Base-by-base conservation (phyloP, 345 rosid genomes). In the Cochlearia excelsa region DNA sequence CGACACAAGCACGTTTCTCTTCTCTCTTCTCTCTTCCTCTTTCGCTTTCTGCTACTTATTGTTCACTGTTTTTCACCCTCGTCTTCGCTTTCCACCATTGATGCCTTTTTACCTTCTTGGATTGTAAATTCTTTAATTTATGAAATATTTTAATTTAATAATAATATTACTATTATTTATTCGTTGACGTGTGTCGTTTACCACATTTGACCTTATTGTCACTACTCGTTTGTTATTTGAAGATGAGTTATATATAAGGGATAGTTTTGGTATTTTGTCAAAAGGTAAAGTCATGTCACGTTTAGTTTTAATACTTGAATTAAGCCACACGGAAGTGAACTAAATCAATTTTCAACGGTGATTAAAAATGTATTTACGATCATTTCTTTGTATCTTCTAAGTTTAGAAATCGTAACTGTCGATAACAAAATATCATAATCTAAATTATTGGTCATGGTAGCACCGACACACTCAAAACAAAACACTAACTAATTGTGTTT, bases 111-210 rank as follows among this genome's bases (percentile, higher is more conserved):
- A 0, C 51, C 26, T 10, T 26, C 26, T 53, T 48, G 43, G 29
- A 57, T 9, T 64, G 6, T 11, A 46, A 46, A 8, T 29, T 57
- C 55, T 55, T 4, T 9, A 39, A 50, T 51, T 58, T 67, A 53
- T 65, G 59, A 59, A 29, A 1, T 48, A 26, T 39, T 5, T 33
- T 3, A 5, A 39, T 56, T 9, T 30, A 16, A 41, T 40, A 9
- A 9, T 30, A 26, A 30, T 7, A 7, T 16, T 16, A 16, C 23
- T 16, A 39, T 9, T 1, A 39, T 39, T 7, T 1, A 39, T 51
- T 68, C 29, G 38, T 67, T 28, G 65, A 67, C 65, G 65, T 26
- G 31, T 59, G 66, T 59, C 67, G 57, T 46, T 61, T 69, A 69
- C 73, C 68, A 26, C 40, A 53, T 54, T 61, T 68, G 67, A 69